Base-by-base conservation (phyloP, 768 basidiomycete species). In the Scleroderma bovista region DNA sequence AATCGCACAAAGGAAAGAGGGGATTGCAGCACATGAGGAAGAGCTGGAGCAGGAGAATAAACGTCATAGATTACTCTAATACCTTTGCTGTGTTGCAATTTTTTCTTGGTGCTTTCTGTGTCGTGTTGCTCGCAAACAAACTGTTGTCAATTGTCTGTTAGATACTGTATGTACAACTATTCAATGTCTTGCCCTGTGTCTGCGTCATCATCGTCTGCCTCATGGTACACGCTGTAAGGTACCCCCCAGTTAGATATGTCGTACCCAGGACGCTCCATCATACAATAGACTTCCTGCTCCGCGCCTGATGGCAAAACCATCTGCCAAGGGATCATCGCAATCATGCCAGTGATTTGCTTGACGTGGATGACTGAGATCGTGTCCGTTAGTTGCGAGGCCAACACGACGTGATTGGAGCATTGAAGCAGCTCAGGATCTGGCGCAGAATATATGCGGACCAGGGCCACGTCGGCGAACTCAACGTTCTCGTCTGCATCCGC, bases 231-330 rank as follows among this genome's bases (percentile, higher is more conserved):
- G 9, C 26, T 29, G 26, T 29, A 29, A 29, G 26, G 26, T 38
- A 38, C 44, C 9, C 50, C 50, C 7, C 26, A 23, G 26, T 48
- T 22, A 41, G 37, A 22, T 7, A 53, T 32, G 32, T 53, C 36
- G n/a, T 45, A 37, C 8, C 52, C 52, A n/a, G 48, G 48, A 11
- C 40, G 40, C 24, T 53, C 51, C 17, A 53, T 33, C 38, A 53
- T 34, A 38, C 50, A 53, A 22, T 32, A 19, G 33, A 3, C 15
- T 23, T 13, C 36, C 44, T 0, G 29, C 31, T 8, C 31, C 17
- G 11, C 24, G n/a, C 12, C n/a, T 8, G 15, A 44, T 43, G 16
- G 26, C 26, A 29, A 29, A 29, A 9, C 26, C 26, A 29, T 29
- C 26, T n/a, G 37, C 10, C 44, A 19, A 23, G 51, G 47, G 20